Percentiles rank a stretch among this genome's conserved stretches.
These are phyloP conservation scores for Macrotyloma uniflorum DNA, from an alignment of 306 rosid species.

Conservation along the genomic window DNA sequence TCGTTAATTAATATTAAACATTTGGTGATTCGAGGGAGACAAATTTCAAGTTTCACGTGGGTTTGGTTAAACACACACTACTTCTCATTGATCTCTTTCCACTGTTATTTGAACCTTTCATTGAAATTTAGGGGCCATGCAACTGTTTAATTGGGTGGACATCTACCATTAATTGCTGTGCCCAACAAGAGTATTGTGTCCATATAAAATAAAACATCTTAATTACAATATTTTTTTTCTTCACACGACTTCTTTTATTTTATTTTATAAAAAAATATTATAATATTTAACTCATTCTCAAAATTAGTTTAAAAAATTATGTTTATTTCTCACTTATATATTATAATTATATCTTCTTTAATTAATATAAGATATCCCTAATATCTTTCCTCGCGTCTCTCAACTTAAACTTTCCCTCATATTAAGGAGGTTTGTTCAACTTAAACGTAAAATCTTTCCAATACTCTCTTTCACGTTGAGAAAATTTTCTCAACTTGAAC, in stretches of 20 bases:
- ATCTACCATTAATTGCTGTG: constrained; percentile 7
- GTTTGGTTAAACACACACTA: constrained; percentile 23
- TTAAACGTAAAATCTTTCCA: too few species aligned
- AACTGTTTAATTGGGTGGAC: constrained; percentile 20
- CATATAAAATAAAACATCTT: background rate
- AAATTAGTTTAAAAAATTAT: too few species aligned
- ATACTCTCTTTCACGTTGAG: too few species aligned
- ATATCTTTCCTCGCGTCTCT: too few species aligned
- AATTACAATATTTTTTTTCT: background rate
- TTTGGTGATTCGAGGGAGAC: constrained; percentile 24
- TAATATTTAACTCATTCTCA: too few species aligned
- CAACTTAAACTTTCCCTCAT: too few species aligned
- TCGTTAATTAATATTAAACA: constrained; percentile 35
- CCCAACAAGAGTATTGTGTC: background rate
- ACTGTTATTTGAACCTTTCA: constrained; percentile 6
- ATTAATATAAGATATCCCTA: too few species aligned
- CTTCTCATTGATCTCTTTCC: constrained; percentile 6
- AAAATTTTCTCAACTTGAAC: too few species aligned
- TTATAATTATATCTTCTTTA: too few species aligned
- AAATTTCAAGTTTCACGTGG: constrained; percentile 37
- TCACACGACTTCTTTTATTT: background rate
- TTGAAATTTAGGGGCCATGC: constrained; percentile 36
- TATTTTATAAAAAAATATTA: too few species aligned
- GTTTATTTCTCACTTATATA: too few species aligned
- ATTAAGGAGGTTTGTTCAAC: too few species aligned